Evolutionary conservation across 2,329 filamentous ascomycete species (phyloP).

Genomic region (Ophioceras dolichostomum): DNA sequence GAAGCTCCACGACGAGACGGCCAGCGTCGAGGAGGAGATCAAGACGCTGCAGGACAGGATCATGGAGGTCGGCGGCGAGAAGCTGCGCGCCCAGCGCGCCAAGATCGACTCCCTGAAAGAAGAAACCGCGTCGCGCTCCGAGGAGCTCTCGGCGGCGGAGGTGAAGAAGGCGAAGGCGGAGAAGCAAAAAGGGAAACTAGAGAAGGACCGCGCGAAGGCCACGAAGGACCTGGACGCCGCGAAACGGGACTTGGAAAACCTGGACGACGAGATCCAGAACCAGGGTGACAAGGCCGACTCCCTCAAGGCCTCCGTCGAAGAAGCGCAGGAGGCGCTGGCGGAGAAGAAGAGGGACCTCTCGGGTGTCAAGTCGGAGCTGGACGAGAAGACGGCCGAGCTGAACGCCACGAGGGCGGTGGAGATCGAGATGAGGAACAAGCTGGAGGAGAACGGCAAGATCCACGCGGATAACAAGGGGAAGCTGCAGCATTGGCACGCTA

Average conservation of each 20-base stretch:
- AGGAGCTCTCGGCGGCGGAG: constrained; percentile 76
- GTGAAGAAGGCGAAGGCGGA: constrained; percentile 85
- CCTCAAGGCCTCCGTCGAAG: constrained; percentile 61
- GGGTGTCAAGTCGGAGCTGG: constrained; percentile 70
- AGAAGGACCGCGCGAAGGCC: constrained; percentile 70
- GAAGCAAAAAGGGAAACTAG: constrained; percentile 79
- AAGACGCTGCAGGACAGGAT: constrained; percentile 90
- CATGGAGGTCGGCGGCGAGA: constrained; percentile 94
- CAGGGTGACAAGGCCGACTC: constrained; percentile 67
- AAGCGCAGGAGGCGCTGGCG: constrained; percentile 67
- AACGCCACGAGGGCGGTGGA: constrained; percentile 83
- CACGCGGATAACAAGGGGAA: constrained; percentile 78
- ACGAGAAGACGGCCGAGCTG: constrained; percentile 73
- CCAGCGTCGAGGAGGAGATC: constrained; percentile 85
- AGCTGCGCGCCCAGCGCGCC: constrained; percentile 76
- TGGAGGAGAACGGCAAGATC: constrained; percentile 90
- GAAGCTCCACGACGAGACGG: constrained; percentile 72
- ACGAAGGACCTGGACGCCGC: constrained; percentile 67
- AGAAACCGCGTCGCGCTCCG: constrained; percentile 67
- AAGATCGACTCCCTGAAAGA: constrained; percentile 85
- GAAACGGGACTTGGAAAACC: constrained; percentile 58
- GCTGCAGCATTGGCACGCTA: constrained; percentile 77
- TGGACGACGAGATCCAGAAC: constrained; percentile 66
- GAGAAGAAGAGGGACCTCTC: constrained; percentile 72
- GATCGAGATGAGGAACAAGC: constrained; percentile 97